phyloP scores from a whole-genome alignment of 2,329 filamentous ascomycete species.

The Periconia sp. region DNA sequence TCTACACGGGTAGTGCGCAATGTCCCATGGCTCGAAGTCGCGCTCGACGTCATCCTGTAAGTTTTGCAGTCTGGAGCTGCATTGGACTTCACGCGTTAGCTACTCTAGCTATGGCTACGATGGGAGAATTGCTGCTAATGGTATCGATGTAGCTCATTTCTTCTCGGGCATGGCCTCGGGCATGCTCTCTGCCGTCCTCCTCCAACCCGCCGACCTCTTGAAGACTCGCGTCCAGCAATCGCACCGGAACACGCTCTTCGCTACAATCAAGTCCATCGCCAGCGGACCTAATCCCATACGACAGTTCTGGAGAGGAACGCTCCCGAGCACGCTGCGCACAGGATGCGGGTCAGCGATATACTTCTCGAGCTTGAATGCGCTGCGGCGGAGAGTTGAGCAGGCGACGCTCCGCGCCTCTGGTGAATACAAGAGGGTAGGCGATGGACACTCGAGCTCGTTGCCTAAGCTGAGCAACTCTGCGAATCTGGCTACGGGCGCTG shows the following conservation, averaged over 20 bases:
- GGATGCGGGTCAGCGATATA: constrained; percentile 93
- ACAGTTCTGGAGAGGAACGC: constrained; percentile 88
- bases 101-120: no score
- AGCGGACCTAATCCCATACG: constrained; percentile 69
- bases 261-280: constrained; percentile 73
- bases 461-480: constrained; percentile 83
- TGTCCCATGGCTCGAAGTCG: constrained; percentile 59
- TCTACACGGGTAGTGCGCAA: constrained; percentile 44
- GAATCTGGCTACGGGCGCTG: constrained; percentile 84
- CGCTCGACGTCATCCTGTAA: constrained; percentile 59
- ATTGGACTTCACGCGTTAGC: not conserved
- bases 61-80: constrained; percentile 12
- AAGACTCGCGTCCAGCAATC: constrained; percentile 97
- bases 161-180: constrained; percentile 86
- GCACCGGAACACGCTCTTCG: constrained; percentile 68
- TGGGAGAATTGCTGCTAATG: no score
- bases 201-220: constrained; percentile 94
- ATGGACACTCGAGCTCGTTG: constrained; percentile 68
- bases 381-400: constrained; percentile 71
- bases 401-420: constrained; percentile 37
- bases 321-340: constrained; percentile 91
- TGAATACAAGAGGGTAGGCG: constrained; percentile 16
- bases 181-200: constrained; percentile 82
- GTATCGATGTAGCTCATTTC: constrained; percentile 72
- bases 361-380: constrained; percentile 84